Base-by-base conservation (phyloP, 352 stramenopile genomes). In the Sclerospora graminicola region DNA sequence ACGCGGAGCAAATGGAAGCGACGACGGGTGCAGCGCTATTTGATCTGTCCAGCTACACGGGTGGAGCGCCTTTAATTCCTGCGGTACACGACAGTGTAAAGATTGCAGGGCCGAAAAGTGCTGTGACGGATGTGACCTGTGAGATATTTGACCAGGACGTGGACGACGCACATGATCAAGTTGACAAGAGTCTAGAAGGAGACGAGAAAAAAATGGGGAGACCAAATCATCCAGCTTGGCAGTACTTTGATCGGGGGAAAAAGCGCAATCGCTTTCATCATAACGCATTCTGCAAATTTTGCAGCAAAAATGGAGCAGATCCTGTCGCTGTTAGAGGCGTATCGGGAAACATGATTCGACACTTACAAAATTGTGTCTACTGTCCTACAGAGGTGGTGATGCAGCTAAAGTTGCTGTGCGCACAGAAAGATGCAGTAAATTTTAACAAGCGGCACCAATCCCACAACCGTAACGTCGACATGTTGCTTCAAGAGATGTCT, bases 191-290 rank as follows among this genome's bases (percentile, higher is more conserved):
- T 16, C 39, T 35, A 21, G 61, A 66, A 13, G 43, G 15, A 8
- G 68, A 77, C 20, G 72, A 88, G 47, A 84, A 84, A 54, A 83
- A 82, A 35, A 84, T 74, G 34, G 79, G 76, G 5, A 41, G 79
- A 18, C 79, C 79, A 8, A 79, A 54, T 39, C 76, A 91, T 46
- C 79, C 79, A 3, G 73, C 74, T 16, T 88, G 79, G 76, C 69
- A 82, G 31, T 78, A 85, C 43, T 89, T 91, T 55, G 48, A 68
- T 9, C 76, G 79, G 21, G 79, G 79, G 23, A 63, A 78, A 27
- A 89, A 91, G 55, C 71, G 76, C 23, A 91, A 91, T 48, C 67
- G 72, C 28, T 91, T 89, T 55, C 79, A 89, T 49, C 66, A 89
- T 50, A 74, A 87, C 33, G 79, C 79, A 9, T 88, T 74, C 57